Percentiles rank a stretch among this genome's conserved stretches.
Evolutionary conservation across 306 rosid species (phyloP).

Genomic region (Urtica urens): DNA sequence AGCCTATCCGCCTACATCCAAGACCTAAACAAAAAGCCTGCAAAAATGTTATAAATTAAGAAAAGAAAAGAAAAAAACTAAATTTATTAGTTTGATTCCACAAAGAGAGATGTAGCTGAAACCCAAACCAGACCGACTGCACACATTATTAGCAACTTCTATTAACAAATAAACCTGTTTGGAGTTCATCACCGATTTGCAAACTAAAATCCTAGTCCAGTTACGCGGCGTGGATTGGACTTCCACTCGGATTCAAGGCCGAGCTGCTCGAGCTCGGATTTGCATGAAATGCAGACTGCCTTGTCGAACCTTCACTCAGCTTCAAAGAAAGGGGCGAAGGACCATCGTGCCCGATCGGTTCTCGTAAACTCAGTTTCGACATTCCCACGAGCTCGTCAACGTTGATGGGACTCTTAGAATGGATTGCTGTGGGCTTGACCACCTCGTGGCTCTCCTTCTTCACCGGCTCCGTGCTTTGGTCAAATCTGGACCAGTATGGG

Average conservation of each 20-base stretch:
- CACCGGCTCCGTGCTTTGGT: slow-evolving; percentile 28
- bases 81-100: slow-evolving; percentile 38
- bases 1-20: slow-evolving; percentile 43
- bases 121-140: slow-evolving; percentile 44
- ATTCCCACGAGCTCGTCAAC: slow-evolving; percentile 91
- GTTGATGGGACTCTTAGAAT: slow-evolving; percentile 72
- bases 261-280: slow-evolving; percentile 60
- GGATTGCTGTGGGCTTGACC: slow-evolving; percentile 89
- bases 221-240: slow-evolving; percentile 77
- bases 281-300: slow-evolving; percentile 95
- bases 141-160: slow-evolving; percentile 24
- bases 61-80: slow-evolving; percentile 1
- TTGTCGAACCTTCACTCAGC: slow-evolving; percentile 68
- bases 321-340: slow-evolving; percentile 68
- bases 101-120: slow-evolving; percentile 23
- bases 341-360: slow-evolving; percentile 50
- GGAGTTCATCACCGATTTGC: slow-evolving; percentile 10
- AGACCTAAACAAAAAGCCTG: slow-evolving; percentile 37
- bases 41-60: neutral
- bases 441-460: slow-evolving; percentile 63
- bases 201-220: slow-evolving; percentile 22
- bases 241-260: slow-evolving; percentile 43
- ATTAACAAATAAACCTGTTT: slow-evolving; percentile 18
- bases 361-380: slow-evolving; percentile 90
- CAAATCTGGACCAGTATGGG: slow-evolving; percentile 66